Base-by-base conservation (phyloP, 345 rosid species). In the Corchorus capsularis region DNA sequence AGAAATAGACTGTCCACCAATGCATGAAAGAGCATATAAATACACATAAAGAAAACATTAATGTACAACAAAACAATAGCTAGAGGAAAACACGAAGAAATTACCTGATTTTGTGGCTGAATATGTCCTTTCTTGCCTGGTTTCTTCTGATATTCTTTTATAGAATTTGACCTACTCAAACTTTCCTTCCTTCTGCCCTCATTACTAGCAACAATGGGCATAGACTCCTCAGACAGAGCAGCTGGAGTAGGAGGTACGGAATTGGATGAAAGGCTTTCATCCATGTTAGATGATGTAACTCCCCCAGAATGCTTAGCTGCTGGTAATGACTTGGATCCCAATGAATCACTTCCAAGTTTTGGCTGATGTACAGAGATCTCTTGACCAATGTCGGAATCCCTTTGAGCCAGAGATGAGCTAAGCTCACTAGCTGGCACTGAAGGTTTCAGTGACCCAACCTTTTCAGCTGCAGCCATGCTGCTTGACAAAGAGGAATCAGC, bases 81-180 rank as follows among this genome's bases (percentile, higher is more conserved):
- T 54, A 55, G 46, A 56, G 20, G 56, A 53, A 37, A 49, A 74
- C 27, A 15, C 39, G 64, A 59, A 60, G 27, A 75, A 32, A 27
- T 69, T 83, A 89, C 98, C 94, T 90, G 86, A 75, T 79, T 77
- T 59, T 65, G 82, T 39, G 72, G 80, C 63, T 78, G 87, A 47
- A 71, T 39, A 72, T 75, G 71, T 66, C 83, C 89, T 78, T 80
- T 88, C 76, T 82, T 85, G 63, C 77, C 79, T 41, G 56, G 49
- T 78, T 80, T 82, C 80, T 82, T 85, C 76, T 85, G 91, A 71
- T 75, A 71, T 77, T 91, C 88, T 79, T 89, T 86, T 4, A 82
- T 83, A 72, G 92, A 86, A 77, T 84, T 89, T 52, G 89, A 86
- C 78, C 87, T 74, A 78, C 84, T 78, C 82, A 86, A 70, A 71